These are phyloP conservation scores for Penicillium parvum DNA, from an alignment of 495 filamentous ascomycete species.

Conservation along the genomic window DNA sequence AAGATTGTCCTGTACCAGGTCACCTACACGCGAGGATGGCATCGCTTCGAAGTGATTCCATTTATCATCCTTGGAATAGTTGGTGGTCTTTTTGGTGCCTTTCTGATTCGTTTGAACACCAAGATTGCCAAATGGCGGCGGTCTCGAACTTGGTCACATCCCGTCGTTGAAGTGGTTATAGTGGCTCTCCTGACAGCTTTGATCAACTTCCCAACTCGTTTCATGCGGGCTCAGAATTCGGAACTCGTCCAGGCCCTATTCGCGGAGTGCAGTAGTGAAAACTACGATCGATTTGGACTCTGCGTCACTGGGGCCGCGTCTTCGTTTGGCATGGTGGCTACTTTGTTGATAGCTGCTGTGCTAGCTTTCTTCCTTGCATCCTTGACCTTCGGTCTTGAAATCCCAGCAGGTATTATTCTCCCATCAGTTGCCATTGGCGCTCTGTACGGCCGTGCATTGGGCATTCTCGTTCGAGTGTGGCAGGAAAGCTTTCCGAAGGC, in stretches of 20 bases:
- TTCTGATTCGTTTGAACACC: slow-evolving; percentile 96
- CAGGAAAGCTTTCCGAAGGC: slow-evolving; percentile 72
- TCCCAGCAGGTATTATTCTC: slow-evolving; percentile 93
- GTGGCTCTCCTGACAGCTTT: slow-evolving; percentile 77
- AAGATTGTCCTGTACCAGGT: slow-evolving; percentile 97
- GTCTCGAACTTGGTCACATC: slow-evolving; percentile 48
- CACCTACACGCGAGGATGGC: slow-evolving; percentile 88
- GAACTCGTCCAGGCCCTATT: slow-evolving; percentile 92
- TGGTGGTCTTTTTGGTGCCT: slow-evolving; percentile 86
- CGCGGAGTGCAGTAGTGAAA: slow-evolving; percentile 74
- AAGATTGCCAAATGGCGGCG: slow-evolving; percentile 77
- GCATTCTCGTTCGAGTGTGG: slow-evolving; percentile 85
- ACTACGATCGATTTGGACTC: slow-evolving; percentile 80
- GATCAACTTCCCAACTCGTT: slow-evolving; percentile 90
- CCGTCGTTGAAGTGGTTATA: slow-evolving; percentile 69
- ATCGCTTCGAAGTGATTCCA: slow-evolving; percentile 88
- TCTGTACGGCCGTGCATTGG: slow-evolving; percentile 84
- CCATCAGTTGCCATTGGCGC: slow-evolving; percentile 97
- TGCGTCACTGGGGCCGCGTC: slow-evolving; percentile 71
- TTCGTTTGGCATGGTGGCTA: slow-evolving; percentile 69
- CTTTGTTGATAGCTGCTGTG: slow-evolving; percentile 73
- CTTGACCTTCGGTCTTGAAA: slow-evolving; percentile 92
- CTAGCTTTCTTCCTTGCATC: slow-evolving; percentile 83
- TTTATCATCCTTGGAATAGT: slow-evolving; percentile 84
- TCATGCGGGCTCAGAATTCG: slow-evolving; percentile 88